Evolutionary conservation across 345 rosid species (phyloP), one percentile per base, ranked within the genome.

Genomic region (Viola odorata): DNA sequence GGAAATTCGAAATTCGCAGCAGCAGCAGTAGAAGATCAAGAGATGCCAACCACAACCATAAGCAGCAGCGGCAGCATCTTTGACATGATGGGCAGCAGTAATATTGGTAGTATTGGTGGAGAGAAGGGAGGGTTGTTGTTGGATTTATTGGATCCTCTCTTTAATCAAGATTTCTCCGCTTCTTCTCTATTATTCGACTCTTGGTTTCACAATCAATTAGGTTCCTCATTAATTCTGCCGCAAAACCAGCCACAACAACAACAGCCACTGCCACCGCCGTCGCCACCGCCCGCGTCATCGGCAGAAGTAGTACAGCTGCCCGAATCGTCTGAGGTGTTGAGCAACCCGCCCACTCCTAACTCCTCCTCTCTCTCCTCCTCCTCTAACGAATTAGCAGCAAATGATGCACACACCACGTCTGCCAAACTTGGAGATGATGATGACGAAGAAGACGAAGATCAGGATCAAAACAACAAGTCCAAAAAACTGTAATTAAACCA

Each of bases 341-440:
- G 80, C 72, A 67, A 74, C 63, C 95, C 96, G 11, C 69, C 91
- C 15, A 86, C 99, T 38, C 95, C 96, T 5, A 86, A 90, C 81
- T 94, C 99, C 5, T 78, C 90, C 3, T 90, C 95, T 39, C 65
- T 85, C 70, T 94, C 99, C 6, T 79, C 84, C 4, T 94, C 90
- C 1, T 94, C 96, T 0, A 88, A 88, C 48, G 96, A 86, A 23
- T 23, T 23, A 71, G 83, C 81, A 8, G 84, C 71, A 61, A 79
- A 75, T 56, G 78, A 51, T 38, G 45, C 36, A 4, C 68, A 48
- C 16, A 41, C 50, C 32, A 23, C 32, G 32, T 23, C 32, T 2
- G 32, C 32, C 32, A 23, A 23, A 23, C 32, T 23, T 23, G 32
- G 32, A 23, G 32, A 23, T 23, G 32, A 73, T 5, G 73, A 23